Percentiles rank a stretch among this genome's conserved stretches.
These are phyloP conservation scores for Moesziomyces antarcticus DNA, from an alignment of 1,284 basidiomycete species.

Conservation along the genomic window DNA sequence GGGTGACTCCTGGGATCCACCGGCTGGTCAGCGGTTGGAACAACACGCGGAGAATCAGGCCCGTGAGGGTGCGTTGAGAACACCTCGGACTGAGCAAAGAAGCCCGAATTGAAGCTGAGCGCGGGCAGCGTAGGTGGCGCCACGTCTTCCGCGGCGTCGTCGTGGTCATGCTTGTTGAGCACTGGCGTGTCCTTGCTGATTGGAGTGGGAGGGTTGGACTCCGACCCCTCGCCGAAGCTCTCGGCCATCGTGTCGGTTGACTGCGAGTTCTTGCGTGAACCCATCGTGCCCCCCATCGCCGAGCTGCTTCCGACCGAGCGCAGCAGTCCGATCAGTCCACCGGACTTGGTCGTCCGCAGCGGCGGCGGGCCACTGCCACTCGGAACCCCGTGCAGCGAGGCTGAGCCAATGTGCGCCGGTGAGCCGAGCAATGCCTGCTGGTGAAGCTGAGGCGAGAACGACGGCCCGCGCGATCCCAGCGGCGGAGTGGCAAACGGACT, in stretches of 20 bases:
- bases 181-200: slow-evolving; percentile 47
- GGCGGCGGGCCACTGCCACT: slow-evolving; percentile 5
- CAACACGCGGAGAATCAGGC: slow-evolving; percentile 1
- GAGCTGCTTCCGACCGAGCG: slow-evolving; percentile 40
- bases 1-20: neutral
- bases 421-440: slow-evolving; percentile 31
- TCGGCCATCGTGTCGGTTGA: slow-evolving; percentile 30
- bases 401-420: slow-evolving; percentile 32
- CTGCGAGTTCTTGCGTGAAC: slow-evolving; percentile 33
- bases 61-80: slow-evolving; percentile 18
- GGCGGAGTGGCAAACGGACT: slow-evolving; percentile 36
- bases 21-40: neutral
- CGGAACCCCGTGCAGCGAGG: neutral
- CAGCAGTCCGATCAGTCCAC: slow-evolving; percentile 29
- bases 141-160: neutral
- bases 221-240: slow-evolving; percentile 12
- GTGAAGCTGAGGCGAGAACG: slow-evolving; percentile 21
- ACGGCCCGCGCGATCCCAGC: slow-evolving; percentile 18
- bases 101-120: slow-evolving; percentile 45
- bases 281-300: slow-evolving; percentile 4
- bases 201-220: slow-evolving; percentile 42
- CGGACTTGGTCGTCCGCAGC: slow-evolving; percentile 16
- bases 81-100: slow-evolving; percentile 39
- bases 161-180: slow-evolving; percentile 2
- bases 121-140: slow-evolving; percentile 30